Evolutionary conservation across 2,329 filamentous ascomycete genomes (phyloP), one percentile per base, ranked within the genome.

Genomic region (Cephalotrichum gorgonifer): DNA sequence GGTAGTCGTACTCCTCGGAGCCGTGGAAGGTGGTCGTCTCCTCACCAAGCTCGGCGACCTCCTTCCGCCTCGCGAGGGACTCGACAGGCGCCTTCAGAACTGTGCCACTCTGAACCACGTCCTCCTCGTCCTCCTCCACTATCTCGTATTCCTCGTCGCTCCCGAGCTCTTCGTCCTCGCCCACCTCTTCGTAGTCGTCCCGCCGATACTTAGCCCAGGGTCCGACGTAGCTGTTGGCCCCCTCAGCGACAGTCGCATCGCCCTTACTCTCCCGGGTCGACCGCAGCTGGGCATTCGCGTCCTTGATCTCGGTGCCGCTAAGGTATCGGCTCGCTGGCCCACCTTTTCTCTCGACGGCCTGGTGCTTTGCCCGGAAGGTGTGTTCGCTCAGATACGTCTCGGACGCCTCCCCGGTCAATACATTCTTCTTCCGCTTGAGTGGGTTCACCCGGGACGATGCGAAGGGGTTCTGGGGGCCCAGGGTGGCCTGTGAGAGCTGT

Each of bases 1-100:
- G 86, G 70, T 98, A 98, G 64, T 98, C 93, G 71, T 83, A 85
- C 67, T 93, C 74, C 61, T 86, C 75, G 38, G 77, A 76, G 53
- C 90, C 93, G 60, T 95, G 86, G 68, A 97, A 98, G 42, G 82
- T 83, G 41, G 85, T 89, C 47, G 85, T 93, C 70, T 98, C 93
- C 25, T 78, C 78, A 51, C 81, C 81, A 58, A 74, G 55, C 54
- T 74, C 73, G 60, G 82, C 78, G 8, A 74, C 73, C 60, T 79
- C 71, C 62, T 79, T 78, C 55, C 81, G 66, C 53, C 72, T 71
- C 31, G 69, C 71, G 38, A 84, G 61, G 3, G 79, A 74, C 51
- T 69, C 64, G 14, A 69, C 68, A 3, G 80, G 76, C 7, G 81
- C 78, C 44, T 71, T 63, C n/a, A 83, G 59, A 7, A 82, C 71